A percentile compares a stretch with the other conserved stretches of the same genome.
Conservation (phyloP, 1,139 yeast species). For the Geotrichum candidum region DNA sequence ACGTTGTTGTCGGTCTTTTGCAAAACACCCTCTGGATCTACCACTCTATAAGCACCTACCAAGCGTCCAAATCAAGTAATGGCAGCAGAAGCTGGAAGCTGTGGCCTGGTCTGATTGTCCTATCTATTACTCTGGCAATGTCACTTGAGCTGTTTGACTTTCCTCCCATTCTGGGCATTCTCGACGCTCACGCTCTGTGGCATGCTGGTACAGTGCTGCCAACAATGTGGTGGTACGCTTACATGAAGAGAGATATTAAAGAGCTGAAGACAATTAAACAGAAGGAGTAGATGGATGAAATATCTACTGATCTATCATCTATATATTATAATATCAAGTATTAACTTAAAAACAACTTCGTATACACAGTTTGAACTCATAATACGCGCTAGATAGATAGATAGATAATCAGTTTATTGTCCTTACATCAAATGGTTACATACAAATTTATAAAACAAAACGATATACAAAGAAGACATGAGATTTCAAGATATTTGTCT, state of each 20-base stretch:
- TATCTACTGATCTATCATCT: no score
- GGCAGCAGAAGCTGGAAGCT: slow-evolving; percentile 37
- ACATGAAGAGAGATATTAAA: slow-evolving; percentile 34
- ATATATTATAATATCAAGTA: not conserved
- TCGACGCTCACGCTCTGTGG: slow-evolving; percentile 96
- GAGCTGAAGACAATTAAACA: slow-evolving; percentile 16
- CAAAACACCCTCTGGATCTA: slow-evolving; percentile 57
- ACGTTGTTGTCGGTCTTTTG: slow-evolving; percentile 65
- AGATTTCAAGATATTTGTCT: not conserved
- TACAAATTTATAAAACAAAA: not conserved
- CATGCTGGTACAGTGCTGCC: slow-evolving; percentile 47
- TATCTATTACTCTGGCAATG: slow-evolving; percentile 64
- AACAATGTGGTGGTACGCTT: slow-evolving; percentile 36
- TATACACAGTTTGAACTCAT: no score
- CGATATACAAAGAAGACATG: not conserved
- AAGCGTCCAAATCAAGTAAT: not conserved
- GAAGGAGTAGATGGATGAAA: slow-evolving; percentile 6
- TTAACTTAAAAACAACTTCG: no score
- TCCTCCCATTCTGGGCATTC: slow-evolving; percentile 56
- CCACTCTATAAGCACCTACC: slow-evolving; percentile 29
- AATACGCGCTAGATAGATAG: not conserved
- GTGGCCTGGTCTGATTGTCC: slow-evolving; percentile 49
- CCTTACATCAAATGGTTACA: not conserved
- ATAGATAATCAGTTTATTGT: not conserved
- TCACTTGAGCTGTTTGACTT: slow-evolving; percentile 84